Percentiles rank a stretch among this genome's conserved stretches.
phyloP scores from a whole-genome alignment of 306 rosid genomes.

The cucumber (Cucumis sativus) region DNA sequence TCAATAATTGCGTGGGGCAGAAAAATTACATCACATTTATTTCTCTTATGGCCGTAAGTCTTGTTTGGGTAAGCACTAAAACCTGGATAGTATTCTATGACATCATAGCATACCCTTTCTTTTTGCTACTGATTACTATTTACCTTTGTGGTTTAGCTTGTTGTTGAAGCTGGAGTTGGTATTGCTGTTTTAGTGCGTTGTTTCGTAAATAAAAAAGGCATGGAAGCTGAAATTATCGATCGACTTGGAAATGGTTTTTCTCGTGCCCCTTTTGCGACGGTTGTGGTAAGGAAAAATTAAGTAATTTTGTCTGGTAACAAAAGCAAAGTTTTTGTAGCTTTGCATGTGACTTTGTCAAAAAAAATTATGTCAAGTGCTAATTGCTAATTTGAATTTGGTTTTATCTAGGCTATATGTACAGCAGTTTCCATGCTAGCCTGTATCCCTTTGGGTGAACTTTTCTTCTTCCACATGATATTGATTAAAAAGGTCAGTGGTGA shows the following conservation, averaged over 20 bases:
- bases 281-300: conserved; percentile 51
- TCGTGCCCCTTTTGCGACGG: conserved; percentile 85
- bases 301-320: background rate
- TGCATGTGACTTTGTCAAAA: background rate
- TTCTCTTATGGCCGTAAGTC: conserved; percentile 87
- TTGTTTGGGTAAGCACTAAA: conserved; percentile 65
- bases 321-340: background rate
- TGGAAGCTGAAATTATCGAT: conserved; percentile 83
- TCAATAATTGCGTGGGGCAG: conserved; percentile 91
- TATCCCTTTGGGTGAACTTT: conserved; percentile 82
- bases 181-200: conserved; percentile 82
- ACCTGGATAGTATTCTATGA: conserved; percentile 1
- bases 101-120: background rate
- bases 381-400: conserved; percentile 18
- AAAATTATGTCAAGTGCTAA: conserved; percentile 14
- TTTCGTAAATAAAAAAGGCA: conserved; percentile 74
- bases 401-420: conserved; percentile 68
- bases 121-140: background rate
- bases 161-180: conserved; percentile 90
- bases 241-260: conserved; percentile 96
- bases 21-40: conserved; percentile 81
- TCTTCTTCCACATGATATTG: conserved; percentile 95
- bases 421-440: conserved; percentile 90
- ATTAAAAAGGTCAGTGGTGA: conserved; percentile 76
- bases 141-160: conserved; percentile 44